phyloP scores from a whole-genome alignment of 75 land plant species.

The Selaginella tamariscina region DNA sequence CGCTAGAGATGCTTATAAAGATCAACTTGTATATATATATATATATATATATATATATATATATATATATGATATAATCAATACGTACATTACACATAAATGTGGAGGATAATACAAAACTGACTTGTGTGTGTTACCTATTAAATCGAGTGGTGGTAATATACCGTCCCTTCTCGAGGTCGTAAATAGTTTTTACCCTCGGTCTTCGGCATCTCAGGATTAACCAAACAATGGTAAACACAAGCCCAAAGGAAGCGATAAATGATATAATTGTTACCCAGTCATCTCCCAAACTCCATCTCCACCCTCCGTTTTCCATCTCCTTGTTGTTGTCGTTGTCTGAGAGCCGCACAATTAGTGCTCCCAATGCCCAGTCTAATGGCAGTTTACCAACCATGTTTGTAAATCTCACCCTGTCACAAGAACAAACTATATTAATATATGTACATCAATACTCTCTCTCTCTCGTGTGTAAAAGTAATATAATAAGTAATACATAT shows the following conservation, averaged over 20 bases:
- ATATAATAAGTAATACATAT: too few species aligned
- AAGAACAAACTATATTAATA: background rate
- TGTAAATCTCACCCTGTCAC: slow-evolving; percentile 52
- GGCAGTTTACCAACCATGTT: slow-evolving; percentile 62
- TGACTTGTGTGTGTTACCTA: too few species aligned
- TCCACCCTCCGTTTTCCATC: too few species aligned
- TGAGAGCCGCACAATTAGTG: slow-evolving; percentile 45
- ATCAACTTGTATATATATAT: too few species aligned
- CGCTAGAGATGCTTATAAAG: too few species aligned
- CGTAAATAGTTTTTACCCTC: slow-evolving; percentile 70
- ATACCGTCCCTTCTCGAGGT: slow-evolving; percentile 88
- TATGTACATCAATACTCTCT: too few species aligned
- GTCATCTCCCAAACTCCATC: slow-evolving; percentile 39
- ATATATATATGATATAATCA: too few species aligned
- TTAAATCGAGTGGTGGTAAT: slow-evolving; percentile 35
- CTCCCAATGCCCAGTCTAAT: slow-evolving; percentile 92
- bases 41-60: too few species aligned
- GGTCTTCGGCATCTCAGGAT: slow-evolving; percentile 65
- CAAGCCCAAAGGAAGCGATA: slow-evolving; percentile 23
- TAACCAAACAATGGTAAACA: slow-evolving; percentile 34
- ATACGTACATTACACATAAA: too few species aligned
- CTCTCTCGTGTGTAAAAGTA: too few species aligned
- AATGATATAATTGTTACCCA: slow-evolving; percentile 29
- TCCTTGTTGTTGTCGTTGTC: slow-evolving; percentile 16
- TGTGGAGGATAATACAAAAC: too few species aligned